Evolutionary conservation across 768 basidiomycete species (phyloP).

Genomic region (Chalciporus piperatus): DNA sequence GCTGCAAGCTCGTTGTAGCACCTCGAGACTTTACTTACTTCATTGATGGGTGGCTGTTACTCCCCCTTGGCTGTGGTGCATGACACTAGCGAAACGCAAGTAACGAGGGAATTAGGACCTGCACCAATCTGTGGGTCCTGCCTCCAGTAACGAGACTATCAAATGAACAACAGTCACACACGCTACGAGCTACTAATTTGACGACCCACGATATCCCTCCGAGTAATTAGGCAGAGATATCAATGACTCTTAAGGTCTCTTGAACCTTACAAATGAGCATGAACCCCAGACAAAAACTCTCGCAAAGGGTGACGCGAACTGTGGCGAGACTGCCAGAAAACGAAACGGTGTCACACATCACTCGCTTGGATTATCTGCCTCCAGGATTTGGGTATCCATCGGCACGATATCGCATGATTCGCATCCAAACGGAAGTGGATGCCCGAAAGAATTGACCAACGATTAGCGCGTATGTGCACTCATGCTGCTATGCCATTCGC

Average conservation of each 20-base stretch:
- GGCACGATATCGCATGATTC: constrained; percentile 1
- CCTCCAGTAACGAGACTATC: too few species aligned
- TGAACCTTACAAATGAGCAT: too few species aligned
- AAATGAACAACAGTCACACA: too few species aligned
- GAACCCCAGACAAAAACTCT: too few species aligned
- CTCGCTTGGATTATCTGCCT: background rate
- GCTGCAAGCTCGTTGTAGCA: background rate
- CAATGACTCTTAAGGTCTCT: too few species aligned
- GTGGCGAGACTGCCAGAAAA: too few species aligned
- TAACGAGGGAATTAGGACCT: too few species aligned
- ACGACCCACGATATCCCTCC: background rate
- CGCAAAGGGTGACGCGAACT: too few species aligned
- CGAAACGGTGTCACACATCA: background rate
- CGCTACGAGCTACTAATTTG: background rate
- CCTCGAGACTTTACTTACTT: constrained; percentile 1
- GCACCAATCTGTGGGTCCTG: too few species aligned
- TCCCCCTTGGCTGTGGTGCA: too few species aligned
- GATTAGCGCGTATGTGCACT: background rate
- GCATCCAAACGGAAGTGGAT: constrained; percentile 2
- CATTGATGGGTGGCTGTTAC: background rate
- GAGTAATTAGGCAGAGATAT: too few species aligned
- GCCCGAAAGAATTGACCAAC: background rate
- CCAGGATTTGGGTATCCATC: background rate
- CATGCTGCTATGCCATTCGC: background rate
- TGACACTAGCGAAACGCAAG: background rate